These are phyloP conservation scores for Tubosaeta brunneosetosa DNA, from an alignment of 768 basidiomycete genomes.

Conservation along the genomic window DNA sequence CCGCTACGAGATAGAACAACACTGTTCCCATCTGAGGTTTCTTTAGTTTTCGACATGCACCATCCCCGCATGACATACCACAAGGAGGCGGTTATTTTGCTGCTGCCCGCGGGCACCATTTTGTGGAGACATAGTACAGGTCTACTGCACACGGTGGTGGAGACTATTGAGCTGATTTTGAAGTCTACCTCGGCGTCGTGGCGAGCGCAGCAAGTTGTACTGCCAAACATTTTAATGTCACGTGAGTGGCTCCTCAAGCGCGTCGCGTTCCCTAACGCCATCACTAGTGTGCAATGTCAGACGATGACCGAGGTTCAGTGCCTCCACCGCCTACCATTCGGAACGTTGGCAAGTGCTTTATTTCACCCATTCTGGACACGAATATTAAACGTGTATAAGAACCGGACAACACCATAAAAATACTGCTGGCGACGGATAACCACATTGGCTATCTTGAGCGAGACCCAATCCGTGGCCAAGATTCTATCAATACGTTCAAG, in stretches of 20 bases:
- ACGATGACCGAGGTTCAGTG: slow-evolving; percentile 20
- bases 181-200: neutral
- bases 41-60: slow-evolving; percentile 4
- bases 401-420: slow-evolving; percentile 65
- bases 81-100: slow-evolving; percentile 29
- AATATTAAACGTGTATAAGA: slow-evolving; percentile 32
- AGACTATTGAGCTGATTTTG: neutral
- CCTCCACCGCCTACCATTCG: slow-evolving; percentile 34
- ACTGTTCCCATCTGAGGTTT: slow-evolving; percentile 62
- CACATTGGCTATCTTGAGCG: slow-evolving; percentile 94
- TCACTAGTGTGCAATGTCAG: slow-evolving; percentile 20
- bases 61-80: slow-evolving; percentile 22
- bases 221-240: slow-evolving; percentile 2
- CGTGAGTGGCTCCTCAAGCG: slow-evolving; percentile 11
- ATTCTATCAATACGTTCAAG: slow-evolving; percentile 91
- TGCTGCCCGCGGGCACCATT: slow-evolving; percentile 27
- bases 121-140: slow-evolving; percentile 22
- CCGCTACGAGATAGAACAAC: slow-evolving; percentile 84
- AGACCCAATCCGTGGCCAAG: slow-evolving; percentile 91
- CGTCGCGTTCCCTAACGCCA: neutral
- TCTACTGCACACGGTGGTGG: neutral
- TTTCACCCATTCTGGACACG: neutral
- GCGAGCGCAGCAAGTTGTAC: slow-evolving; percentile 4
- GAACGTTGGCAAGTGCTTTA: slow-evolving; percentile 34
- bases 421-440: slow-evolving; percentile 92